A percentile compares a stretch with the other conserved stretches of the same genome.
Evolutionary conservation across 2,329 filamentous ascomycete genomes (phyloP).

Genomic region (Alternaria postmessia): DNA sequence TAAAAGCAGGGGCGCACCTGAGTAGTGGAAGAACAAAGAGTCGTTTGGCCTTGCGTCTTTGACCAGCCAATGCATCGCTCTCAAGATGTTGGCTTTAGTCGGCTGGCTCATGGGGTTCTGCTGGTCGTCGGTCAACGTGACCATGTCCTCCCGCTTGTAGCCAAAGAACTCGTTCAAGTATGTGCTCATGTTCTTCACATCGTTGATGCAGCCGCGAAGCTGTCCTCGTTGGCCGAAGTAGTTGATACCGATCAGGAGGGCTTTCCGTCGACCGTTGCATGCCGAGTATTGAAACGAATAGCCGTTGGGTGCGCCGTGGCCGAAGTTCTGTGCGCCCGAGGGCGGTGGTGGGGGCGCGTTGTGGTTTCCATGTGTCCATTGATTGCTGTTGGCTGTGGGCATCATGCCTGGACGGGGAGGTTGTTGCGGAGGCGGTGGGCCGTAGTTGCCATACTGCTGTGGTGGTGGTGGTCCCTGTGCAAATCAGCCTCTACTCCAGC

Average conservation of each 20-base stretch:
- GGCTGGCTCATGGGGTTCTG: constrained; percentile 97
- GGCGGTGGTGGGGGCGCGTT: constrained; percentile 72
- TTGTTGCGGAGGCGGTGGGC: constrained; percentile 34
- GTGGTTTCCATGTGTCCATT: constrained; percentile 62
- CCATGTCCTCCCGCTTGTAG: constrained; percentile 96
- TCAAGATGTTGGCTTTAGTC: constrained; percentile 91
- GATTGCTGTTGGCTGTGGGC: constrained; percentile 55
- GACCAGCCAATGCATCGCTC: constrained; percentile 97
- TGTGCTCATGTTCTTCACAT: constrained; percentile 94
- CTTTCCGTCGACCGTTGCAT: constrained; percentile 88
- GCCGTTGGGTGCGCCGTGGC: constrained; percentile 77
- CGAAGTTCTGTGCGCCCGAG: constrained; percentile 57
- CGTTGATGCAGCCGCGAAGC: constrained; percentile 93
- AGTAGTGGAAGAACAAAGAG: constrained; percentile 97
- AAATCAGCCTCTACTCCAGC: neutral
- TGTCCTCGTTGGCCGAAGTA: constrained; percentile 94
- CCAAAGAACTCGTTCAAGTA: constrained; percentile 90
- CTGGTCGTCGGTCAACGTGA: constrained; percentile 93
- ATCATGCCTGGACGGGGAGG: constrained; percentile 58
- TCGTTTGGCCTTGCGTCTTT: constrained; percentile 93
- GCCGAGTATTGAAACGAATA: constrained; percentile 92
- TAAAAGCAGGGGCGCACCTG: constrained; percentile 66
- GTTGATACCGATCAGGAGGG: constrained; percentile 92
- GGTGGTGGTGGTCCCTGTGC: constrained; percentile 10
- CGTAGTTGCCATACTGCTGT: constrained; percentile 23